phyloP scores from a whole-genome alignment of 176 grass and related monocot species.

The Ampelocalamus luodianensis region DNA sequence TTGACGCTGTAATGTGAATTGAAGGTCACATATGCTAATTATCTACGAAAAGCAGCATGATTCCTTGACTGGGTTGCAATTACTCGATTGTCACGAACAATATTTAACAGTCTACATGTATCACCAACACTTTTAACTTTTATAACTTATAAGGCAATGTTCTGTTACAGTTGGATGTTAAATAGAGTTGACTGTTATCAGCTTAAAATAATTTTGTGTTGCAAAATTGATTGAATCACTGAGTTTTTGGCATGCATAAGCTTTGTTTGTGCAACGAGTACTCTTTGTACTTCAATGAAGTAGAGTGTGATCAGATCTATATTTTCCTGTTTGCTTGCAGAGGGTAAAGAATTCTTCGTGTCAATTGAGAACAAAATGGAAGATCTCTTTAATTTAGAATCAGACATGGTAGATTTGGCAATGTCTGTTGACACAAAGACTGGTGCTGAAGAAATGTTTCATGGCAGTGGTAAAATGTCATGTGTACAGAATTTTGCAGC shows the following conservation, averaged over 20 bases:
- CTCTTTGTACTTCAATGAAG: not conserved
- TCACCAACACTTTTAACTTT: not conserved
- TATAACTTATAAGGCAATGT: not conserved
- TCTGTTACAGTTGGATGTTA: not conserved
- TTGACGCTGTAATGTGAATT: not conserved
- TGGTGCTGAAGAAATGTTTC: conserved; percentile 23
- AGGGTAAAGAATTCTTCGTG: conserved; percentile 42
- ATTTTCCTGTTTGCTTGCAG: conserved; percentile 26
- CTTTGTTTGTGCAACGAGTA: not conserved
- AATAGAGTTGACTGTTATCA: not conserved
- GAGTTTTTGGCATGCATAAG: not conserved
- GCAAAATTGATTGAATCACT: not conserved
- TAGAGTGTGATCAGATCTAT: not conserved
- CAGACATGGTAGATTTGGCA: conserved; percentile 47
- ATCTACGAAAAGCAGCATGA: not conserved
- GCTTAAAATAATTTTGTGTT: not conserved
- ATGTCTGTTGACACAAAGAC: conserved; percentile 36
- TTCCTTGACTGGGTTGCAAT: not conserved
- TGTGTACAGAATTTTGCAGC: not conserved
- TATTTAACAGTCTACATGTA: not conserved
- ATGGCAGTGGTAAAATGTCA: conserved; percentile 1
- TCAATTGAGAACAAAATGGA: conserved; percentile 54
- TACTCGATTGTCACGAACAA: not conserved
- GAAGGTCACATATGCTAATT: not conserved
- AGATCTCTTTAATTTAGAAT: conserved; percentile 51